These are phyloP conservation scores for Castanea mollissima DNA, from an alignment of 306 rosid species.

Conservation along the genomic window DNA sequence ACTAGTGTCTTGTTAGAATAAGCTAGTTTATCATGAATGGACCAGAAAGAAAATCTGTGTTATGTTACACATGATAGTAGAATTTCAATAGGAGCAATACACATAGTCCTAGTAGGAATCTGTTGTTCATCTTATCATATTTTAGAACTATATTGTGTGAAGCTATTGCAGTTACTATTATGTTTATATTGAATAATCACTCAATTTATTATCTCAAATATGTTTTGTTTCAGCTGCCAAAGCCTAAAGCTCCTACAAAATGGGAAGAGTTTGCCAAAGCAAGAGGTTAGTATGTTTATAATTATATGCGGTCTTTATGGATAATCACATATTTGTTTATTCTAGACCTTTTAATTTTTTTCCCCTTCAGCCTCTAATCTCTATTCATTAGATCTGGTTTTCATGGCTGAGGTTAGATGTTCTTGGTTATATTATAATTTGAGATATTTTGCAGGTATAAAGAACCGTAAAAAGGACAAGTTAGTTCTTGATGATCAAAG, in stretches of 20 bases:
- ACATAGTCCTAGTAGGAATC: background rate
- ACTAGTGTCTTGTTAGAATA: no score
- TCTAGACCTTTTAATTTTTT: background rate
- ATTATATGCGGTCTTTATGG: background rate
- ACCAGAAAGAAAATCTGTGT: background rate
- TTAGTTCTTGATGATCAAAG: conserved; percentile 56
- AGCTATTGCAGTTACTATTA: background rate
- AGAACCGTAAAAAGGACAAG: conserved; percentile 72
- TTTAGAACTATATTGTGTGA: background rate
- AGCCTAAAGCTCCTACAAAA: conserved; percentile 82
- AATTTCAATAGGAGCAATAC: background rate
- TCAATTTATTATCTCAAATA: background rate
- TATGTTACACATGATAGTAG: background rate
- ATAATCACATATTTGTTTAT: background rate
- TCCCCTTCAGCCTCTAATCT: background rate
- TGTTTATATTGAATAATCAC: background rate
- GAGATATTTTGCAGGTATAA: conserved; percentile 58
- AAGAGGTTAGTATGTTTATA: conserved; percentile 53
- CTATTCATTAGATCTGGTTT: conserved; percentile 3
- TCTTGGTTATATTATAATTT: background rate
- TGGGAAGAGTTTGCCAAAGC: conserved; percentile 86
- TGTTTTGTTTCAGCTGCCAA: conserved; percentile 59
- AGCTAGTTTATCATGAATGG: background rate
- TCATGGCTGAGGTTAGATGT: background rate
- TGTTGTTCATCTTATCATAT: background rate